phyloP scores from a whole-genome alignment of 2,329 filamentous ascomycete genomes.

The Teratosphaeria nubilosa region DNA sequence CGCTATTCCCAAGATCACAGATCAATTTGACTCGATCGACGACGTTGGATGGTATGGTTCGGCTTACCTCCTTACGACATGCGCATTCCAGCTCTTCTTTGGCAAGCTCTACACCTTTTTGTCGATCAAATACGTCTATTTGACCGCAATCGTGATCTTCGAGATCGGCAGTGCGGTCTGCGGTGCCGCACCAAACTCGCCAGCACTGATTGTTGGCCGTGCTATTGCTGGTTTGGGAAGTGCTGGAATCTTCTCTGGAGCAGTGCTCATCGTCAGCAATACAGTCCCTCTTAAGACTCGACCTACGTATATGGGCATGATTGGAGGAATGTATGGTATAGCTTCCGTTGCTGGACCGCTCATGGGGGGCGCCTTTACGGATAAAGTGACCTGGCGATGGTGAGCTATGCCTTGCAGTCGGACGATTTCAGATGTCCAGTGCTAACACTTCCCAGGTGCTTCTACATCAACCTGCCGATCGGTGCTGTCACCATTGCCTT shows the following conservation, averaged over 20 bases:
- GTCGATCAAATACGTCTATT: slow-evolving; percentile 37
- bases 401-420: slow-evolving; percentile 3
- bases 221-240: slow-evolving; percentile 41
- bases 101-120: slow-evolving; percentile 41
- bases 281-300: slow-evolving; percentile 37
- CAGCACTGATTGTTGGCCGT: slow-evolving; percentile 41
- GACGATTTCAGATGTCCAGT: neutral
- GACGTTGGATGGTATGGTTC: slow-evolving; percentile 37
- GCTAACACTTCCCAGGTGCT: slow-evolving; percentile 29
- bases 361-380: slow-evolving; percentile 30
- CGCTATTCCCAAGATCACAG: slow-evolving; percentile 39
- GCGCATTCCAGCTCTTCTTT: slow-evolving; percentile 33
- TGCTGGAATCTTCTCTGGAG: slow-evolving; percentile 42
- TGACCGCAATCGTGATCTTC: slow-evolving; percentile 38
- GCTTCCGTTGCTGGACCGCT: slow-evolving; percentile 40
- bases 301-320: slow-evolving; percentile 39
- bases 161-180: slow-evolving; percentile 44
- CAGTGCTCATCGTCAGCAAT: slow-evolving; percentile 37
- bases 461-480: slow-evolving; percentile 46
- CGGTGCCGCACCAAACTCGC: slow-evolving; percentile 40
- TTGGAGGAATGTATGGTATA: slow-evolving; percentile 41
- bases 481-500: slow-evolving; percentile 32
- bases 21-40: slow-evolving; percentile 36
- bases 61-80: slow-evolving; percentile 39
- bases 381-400: slow-evolving; percentile 21